A percentile compares a stretch with the other conserved stretches of the same genome.
These are phyloP conservation scores for barrel medic (Medicago truncatula) DNA, from an alignment of 306 rosid species.

Conservation along the genomic window DNA sequence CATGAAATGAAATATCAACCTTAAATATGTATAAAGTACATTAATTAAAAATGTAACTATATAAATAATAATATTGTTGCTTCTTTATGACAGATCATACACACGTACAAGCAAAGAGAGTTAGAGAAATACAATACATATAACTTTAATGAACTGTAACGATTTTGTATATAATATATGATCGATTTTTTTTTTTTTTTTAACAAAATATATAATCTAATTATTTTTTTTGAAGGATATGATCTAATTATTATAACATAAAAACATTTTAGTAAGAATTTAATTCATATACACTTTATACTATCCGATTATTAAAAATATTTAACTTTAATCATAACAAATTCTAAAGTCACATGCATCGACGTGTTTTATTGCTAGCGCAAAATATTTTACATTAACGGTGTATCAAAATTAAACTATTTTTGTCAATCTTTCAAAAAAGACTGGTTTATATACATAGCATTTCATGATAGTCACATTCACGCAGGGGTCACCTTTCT, in stretches of 20 bases:
- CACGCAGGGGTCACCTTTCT: background rate
- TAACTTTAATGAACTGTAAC: background rate
- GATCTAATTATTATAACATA: too few relatives aligned
- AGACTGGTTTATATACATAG: conserved; percentile 1
- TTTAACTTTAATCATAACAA: too few relatives aligned
- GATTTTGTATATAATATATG: background rate
- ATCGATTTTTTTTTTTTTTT: too few relatives aligned
- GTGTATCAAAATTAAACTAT: background rate
- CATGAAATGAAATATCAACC: conserved; percentile 36
- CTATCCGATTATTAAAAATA: too few relatives aligned
- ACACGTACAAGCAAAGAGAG: background rate
- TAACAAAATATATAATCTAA: too few relatives aligned
- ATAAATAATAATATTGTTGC: conserved; percentile 1
- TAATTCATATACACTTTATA: too few relatives aligned
- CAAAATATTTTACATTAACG: too few relatives aligned
- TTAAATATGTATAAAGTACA: background rate
- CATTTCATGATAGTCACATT: conserved; percentile 5
- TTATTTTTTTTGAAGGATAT: too few relatives aligned
- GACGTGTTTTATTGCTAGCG: too few relatives aligned
- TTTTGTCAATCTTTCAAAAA: background rate
- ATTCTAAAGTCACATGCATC: too few relatives aligned
- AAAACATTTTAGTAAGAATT: too few relatives aligned
- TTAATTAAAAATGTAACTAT: background rate
- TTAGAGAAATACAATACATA: background rate
- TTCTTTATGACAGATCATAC: conserved; percentile 26